phyloP scores from a whole-genome alignment of 1,284 basidiomycete species.

The Cryptococcus floricola region DNA sequence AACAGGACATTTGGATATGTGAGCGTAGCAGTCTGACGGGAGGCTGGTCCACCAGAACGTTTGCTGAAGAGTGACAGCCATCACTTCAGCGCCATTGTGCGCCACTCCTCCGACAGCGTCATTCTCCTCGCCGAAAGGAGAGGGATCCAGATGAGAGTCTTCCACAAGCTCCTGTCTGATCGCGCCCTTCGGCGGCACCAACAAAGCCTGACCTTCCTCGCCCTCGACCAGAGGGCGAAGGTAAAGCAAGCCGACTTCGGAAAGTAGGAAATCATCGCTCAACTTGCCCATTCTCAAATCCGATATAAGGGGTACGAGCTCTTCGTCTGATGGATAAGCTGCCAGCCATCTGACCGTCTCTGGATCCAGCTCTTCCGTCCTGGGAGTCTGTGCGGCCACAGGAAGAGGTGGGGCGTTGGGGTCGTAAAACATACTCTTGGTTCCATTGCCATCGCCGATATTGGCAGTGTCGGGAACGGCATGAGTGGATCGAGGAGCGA shows the following conservation, averaged over 20 bases:
- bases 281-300: conserved; percentile 14
- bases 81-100: conserved; percentile 18
- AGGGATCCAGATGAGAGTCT: conserved; percentile 25
- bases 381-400: not conserved
- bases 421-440: not conserved
- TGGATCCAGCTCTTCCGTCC: conserved; percentile 18
- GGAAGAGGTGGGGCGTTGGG: conserved; percentile 7
- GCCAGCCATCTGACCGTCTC: conserved; percentile 34
- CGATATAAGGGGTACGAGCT: conserved; percentile 27
- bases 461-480: not conserved
- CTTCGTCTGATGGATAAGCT: conserved; percentile 29
- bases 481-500: conserved; percentile 9
- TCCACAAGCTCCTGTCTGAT: conserved; percentile 28
- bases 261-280: conserved; percentile 34
- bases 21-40: conserved; percentile 19
- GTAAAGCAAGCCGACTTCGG: conserved; percentile 35
- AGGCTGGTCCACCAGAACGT: conserved; percentile 39
- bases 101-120: not conserved
- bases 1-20: conserved; percentile 14
- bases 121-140: not conserved
- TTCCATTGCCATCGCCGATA: not conserved
- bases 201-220: conserved; percentile 19
- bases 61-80: conserved; percentile 16
- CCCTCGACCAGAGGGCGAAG: conserved; percentile 17
- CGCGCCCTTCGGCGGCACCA: conserved; percentile 31